Conservation (phyloP, 352 stramenopile genomes). For the Pythium phragmiticola region DNA sequence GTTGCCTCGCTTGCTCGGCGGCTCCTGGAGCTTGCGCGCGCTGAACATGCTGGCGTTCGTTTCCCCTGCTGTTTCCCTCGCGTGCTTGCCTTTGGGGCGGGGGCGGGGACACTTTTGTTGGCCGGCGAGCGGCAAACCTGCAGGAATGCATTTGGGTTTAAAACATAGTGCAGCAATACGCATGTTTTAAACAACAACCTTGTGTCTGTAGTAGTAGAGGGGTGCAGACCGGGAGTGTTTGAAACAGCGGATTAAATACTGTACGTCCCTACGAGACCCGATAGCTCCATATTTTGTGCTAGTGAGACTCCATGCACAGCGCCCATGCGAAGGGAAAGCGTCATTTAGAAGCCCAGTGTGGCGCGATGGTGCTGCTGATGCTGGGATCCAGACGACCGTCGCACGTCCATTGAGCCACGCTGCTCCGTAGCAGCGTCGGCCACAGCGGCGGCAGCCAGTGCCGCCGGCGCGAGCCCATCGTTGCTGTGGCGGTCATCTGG, state of each 20-base stretch:
- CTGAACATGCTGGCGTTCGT: constrained; percentile 53
- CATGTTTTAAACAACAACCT: not conserved
- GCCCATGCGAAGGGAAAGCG: constrained; percentile 2
- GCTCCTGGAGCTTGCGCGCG: constrained; percentile 61
- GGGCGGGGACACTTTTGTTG: not conserved
- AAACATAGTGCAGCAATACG: not conserved
- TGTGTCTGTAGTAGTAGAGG: not conserved
- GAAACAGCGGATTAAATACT: constrained; percentile 36
- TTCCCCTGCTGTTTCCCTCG: not conserved
- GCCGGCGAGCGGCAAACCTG: not conserved
- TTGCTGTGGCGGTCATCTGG: constrained; percentile 14
- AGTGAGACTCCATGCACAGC: not conserved
- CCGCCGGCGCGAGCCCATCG: constrained; percentile 14
- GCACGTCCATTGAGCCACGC: constrained; percentile 9
- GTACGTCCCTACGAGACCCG: constrained; percentile 24
- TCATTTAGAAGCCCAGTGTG: constrained; percentile 63
- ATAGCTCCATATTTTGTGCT: constrained; percentile 11
- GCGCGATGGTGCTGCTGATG: constrained; percentile 40
- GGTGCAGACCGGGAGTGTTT: constrained; percentile 13
- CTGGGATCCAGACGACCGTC: constrained; percentile 19
- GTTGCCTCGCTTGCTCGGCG: constrained; percentile 58
- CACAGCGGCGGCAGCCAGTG: constrained; percentile 12
- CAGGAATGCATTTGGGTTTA: constrained; percentile 6
- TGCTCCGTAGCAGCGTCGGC: not conserved
- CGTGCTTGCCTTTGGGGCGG: not conserved